Evolutionary conservation across 2,329 filamentous ascomycete genomes (phyloP).

Genomic region (Westerdykella aurantiaca): DNA sequence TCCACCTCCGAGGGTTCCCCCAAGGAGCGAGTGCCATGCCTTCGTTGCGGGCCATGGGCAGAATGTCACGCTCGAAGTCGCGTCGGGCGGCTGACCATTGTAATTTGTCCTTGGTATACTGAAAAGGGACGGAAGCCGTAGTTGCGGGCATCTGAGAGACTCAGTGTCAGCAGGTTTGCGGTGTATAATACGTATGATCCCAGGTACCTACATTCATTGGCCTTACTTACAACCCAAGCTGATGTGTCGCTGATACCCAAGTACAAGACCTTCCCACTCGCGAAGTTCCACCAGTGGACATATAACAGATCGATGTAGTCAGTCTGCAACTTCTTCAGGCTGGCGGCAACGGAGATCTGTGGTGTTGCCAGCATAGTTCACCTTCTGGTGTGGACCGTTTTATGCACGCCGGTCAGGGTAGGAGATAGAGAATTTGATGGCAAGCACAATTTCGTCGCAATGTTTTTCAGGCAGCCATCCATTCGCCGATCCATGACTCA

Average conservation of each 20-base stretch:
- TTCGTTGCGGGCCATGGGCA: constrained; percentile 56
- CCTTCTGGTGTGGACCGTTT: constrained; percentile 3
- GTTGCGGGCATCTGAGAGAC: constrained; percentile 24
- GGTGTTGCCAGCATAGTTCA: constrained; percentile 39
- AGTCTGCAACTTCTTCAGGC: constrained; percentile 9
- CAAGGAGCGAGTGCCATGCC: constrained; percentile 55
- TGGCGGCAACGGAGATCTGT: constrained; percentile 28
- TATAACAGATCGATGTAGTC: constrained; percentile 54
- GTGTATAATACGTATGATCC: too few species aligned
- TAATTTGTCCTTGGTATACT: constrained; percentile 32
- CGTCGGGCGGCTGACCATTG: constrained; percentile 36
- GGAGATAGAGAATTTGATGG: constrained; percentile 2
- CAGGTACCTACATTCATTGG: constrained; percentile 7
- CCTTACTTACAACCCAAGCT: constrained; percentile 29
- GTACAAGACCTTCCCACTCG: constrained; percentile 39
- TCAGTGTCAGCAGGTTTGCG: not conserved
- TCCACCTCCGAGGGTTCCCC: constrained; percentile 49
- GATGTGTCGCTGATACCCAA: constrained; percentile 40
- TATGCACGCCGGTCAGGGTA: not conserved
- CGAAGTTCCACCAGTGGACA: constrained; percentile 39
- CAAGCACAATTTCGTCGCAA: constrained; percentile 36
- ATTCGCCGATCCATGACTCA: constrained; percentile 38
- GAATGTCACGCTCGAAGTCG: constrained; percentile 60
- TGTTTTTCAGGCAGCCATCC: constrained; percentile 40
- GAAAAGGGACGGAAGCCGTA: constrained; percentile 33